phyloP scores from a whole-genome alignment of 805 yeast species.

The Cyberlindnera suaveolens region DNA sequence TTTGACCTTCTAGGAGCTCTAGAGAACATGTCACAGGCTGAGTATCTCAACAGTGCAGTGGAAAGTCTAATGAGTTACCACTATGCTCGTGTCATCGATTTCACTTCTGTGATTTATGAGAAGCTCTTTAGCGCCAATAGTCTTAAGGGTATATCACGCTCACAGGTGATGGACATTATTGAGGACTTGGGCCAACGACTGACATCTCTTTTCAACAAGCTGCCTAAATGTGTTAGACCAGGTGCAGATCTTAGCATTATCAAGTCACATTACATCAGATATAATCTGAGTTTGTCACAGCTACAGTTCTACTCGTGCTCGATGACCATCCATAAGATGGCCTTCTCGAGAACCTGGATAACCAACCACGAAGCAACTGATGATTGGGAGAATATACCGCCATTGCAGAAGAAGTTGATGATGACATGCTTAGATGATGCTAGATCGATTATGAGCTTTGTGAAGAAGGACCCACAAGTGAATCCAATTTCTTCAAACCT shows the following conservation, averaged over 20 bases:
- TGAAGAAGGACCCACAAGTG: constrained; percentile 6
- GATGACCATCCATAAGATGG: constrained; percentile 23
- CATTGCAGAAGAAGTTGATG: constrained; percentile 3
- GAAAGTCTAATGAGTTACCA: constrained; percentile 7
- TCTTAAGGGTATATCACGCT: constrained; percentile 8
- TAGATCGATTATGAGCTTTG: constrained; percentile 6
- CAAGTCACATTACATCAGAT: constrained; percentile 3
- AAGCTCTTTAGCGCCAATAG: constrained; percentile 18
- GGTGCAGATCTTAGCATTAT: constrained; percentile 1
- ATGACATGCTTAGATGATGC: constrained; percentile 14
- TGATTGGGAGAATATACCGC: constrained; percentile 1
- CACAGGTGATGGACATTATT: constrained; percentile 14
- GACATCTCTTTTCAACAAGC: constrained; percentile 2
- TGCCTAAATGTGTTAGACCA: constrained; percentile 9
- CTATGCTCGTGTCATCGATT: constrained; percentile 7
- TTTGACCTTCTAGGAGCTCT: constrained; percentile 1
- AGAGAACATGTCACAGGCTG: not conserved
- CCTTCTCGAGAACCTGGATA: constrained; percentile 21
- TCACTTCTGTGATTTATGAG: constrained; percentile 14
- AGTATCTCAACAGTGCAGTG: constrained; percentile 2
- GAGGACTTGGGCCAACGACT: constrained; percentile 11
- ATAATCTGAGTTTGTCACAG: constrained; percentile 13
- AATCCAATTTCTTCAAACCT: constrained; percentile 9
- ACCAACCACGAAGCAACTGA: not conserved
- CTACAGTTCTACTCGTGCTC: constrained; percentile 12